Percentiles rank a stretch among this genome's conserved stretches.
Conservation (phyloP, 2,329 filamentous ascomycete species). For the Fonsecaea pedrosoi region DNA sequence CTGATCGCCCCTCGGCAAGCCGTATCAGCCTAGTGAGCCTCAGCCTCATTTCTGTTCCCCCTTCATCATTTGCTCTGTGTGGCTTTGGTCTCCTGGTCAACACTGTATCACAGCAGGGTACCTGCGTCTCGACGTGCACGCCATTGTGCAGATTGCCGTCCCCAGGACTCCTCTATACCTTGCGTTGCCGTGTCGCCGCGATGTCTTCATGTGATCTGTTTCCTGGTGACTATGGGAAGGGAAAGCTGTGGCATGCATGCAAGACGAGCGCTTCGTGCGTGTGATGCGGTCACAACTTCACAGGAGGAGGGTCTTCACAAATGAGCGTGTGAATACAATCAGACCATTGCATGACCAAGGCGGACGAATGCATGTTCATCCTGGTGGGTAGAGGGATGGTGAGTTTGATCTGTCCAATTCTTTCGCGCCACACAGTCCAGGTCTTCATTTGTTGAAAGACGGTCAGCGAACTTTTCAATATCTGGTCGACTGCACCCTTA, state of each 20-base stretch:
- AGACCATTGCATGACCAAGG: neutral
- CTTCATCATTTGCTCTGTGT: no score
- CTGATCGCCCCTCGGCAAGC: neutral
- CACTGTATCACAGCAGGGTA: constrained; percentile 12
- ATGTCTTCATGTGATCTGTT: neutral
- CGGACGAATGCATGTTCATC: neutral
- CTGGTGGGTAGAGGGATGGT: neutral
- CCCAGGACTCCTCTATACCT: neutral
- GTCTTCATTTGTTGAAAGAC: neutral
- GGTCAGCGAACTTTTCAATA: neutral
- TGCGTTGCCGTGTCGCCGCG: neutral
- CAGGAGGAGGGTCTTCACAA: neutral
- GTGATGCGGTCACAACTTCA: neutral
- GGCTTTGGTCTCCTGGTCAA: constrained; percentile 5
- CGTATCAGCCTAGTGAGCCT: neutral
- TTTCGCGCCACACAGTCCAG: neutral
- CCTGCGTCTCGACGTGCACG: neutral
- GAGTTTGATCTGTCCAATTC: neutral
- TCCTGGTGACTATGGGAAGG: neutral
- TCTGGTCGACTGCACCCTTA: neutral
- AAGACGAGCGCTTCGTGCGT: neutral
- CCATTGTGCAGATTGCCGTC: constrained; percentile 5
- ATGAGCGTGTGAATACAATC: neutral
- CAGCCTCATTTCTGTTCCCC: neutral
- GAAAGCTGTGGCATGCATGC: neutral